These are phyloP conservation scores for Blastobotrys peoriensis DNA, from an alignment of 805 yeast species.

Conservation along the genomic window DNA sequence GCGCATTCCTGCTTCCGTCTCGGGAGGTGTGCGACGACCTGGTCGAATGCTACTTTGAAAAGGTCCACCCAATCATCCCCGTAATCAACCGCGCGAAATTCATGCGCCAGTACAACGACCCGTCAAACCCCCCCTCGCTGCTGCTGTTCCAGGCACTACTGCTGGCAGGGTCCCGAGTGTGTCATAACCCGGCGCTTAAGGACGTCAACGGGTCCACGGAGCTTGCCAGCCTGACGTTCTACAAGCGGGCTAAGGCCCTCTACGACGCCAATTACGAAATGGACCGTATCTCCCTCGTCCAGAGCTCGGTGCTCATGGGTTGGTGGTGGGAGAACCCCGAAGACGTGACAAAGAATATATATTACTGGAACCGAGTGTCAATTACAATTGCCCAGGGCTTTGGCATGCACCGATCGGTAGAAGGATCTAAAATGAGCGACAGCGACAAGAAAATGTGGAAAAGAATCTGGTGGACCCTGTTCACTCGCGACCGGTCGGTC, in stretches of 20 bases:
- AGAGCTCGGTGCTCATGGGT: slow-evolving; percentile 56
- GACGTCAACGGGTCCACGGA: slow-evolving; percentile 44
- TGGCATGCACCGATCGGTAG: slow-evolving; percentile 62
- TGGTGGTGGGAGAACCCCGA: slow-evolving; percentile 73
- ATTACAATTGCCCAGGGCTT: slow-evolving; percentile 66
- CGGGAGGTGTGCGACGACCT: slow-evolving; percentile 52
- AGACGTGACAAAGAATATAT: slow-evolving; percentile 57
- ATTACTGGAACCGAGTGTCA: slow-evolving; percentile 67
- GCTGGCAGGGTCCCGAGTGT: slow-evolving; percentile 61
- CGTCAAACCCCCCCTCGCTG: slow-evolving; percentile 54
- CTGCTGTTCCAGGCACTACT: slow-evolving; percentile 63
- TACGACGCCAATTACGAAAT: slow-evolving; percentile 64
- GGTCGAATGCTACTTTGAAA: slow-evolving; percentile 54
- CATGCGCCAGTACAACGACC: slow-evolving; percentile 50
- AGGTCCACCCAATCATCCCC: slow-evolving; percentile 65
- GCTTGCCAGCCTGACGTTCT: slow-evolving; percentile 52
- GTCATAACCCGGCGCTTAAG: slow-evolving; percentile 45
- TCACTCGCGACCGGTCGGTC: slow-evolving; percentile 61
- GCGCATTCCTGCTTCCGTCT: slow-evolving; percentile 67
- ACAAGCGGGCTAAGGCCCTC: slow-evolving; percentile 67
- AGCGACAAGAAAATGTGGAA: slow-evolving; percentile 48
- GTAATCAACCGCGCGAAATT: slow-evolving; percentile 58
- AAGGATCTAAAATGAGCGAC: slow-evolving; percentile 33
- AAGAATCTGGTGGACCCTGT: slow-evolving; percentile 73
- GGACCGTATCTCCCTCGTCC: slow-evolving; percentile 57